These are phyloP conservation scores for Akanthomyces lecanii DNA, from an alignment of 2,329 filamentous ascomycete genomes.

Conservation along the genomic window DNA sequence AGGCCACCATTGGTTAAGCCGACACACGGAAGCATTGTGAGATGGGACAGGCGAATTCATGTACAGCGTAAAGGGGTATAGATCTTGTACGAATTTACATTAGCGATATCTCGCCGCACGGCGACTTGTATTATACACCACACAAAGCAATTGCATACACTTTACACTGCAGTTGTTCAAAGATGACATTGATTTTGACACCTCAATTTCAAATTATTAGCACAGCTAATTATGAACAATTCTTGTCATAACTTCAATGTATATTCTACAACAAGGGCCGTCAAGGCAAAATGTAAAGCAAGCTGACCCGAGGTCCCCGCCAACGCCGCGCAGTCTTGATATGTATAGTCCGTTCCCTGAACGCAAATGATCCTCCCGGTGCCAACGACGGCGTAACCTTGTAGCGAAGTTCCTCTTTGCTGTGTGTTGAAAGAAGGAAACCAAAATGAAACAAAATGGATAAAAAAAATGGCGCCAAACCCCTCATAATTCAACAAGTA, in stretches of 20 bases:
- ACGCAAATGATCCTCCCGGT: background rate
- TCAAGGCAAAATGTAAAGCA: background rate
- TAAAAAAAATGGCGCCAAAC: background rate
- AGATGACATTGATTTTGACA: background rate
- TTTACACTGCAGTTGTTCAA: background rate
- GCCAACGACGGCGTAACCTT: background rate
- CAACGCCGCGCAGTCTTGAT: slow-evolving; percentile 10
- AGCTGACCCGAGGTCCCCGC: background rate
- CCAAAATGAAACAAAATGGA: background rate
- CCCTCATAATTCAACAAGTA: background rate
- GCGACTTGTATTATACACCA: slow-evolving; percentile 15
- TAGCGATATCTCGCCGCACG: slow-evolving; percentile 10
- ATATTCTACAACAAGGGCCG: background rate
- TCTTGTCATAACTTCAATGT: background rate
- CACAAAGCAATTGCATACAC: slow-evolving; percentile 2
- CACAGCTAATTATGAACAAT: background rate
- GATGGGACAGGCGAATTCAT: background rate
- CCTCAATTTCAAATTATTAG: background rate
- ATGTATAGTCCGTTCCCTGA: background rate
- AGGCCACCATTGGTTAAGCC: slow-evolving; percentile 53
- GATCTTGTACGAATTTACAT: slow-evolving; percentile 11
- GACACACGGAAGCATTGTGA: background rate
- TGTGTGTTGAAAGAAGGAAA: background rate
- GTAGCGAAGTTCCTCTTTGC: background rate
- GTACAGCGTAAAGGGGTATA: slow-evolving; percentile 5